These are phyloP conservation scores for Neophaeococcomyces aloes DNA, from an alignment of 2,329 filamentous ascomycete genomes.

Conservation along the genomic window DNA sequence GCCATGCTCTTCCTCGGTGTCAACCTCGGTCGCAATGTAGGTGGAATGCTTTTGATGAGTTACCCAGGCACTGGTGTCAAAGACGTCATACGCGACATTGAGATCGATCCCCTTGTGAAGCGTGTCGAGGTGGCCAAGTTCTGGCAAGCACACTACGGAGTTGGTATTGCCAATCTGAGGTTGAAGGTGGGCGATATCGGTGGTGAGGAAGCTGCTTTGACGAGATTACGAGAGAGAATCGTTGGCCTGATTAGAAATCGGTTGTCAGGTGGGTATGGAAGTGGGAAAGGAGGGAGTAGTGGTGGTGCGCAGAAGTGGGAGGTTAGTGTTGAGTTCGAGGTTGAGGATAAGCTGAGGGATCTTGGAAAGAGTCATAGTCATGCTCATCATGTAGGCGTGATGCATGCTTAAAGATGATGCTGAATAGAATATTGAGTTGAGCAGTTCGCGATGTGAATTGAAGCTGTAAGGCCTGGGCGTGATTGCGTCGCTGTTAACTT, in stretches of 20 bases:
- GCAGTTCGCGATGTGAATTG: no score
- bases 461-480: no score
- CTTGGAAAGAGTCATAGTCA: slow-evolving; percentile 17
- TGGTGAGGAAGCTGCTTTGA: slow-evolving; percentile 56
- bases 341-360: slow-evolving; percentile 29
- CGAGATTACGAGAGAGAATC: slow-evolving; percentile 64
- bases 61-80: slow-evolving; percentile 55
- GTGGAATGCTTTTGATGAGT: slow-evolving; percentile 92
- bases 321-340: slow-evolving; percentile 70
- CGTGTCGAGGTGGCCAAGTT: slow-evolving; percentile 84
- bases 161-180: slow-evolving; percentile 92
- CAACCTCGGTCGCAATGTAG: slow-evolving; percentile 73
- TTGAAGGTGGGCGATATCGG: slow-evolving; percentile 52
- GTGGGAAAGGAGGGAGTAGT: slow-evolving; percentile 46
- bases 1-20: slow-evolving; percentile 82
- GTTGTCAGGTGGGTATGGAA: slow-evolving; percentile 77
- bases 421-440: no score
- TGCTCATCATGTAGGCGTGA: slow-evolving; percentile 1
- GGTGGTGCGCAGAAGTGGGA: slow-evolving; percentile 64
- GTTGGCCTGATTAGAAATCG: slow-evolving; percentile 71
- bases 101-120: slow-evolving; percentile 63
- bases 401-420: not conserved
- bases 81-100: slow-evolving; percentile 74
- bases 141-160: slow-evolving; percentile 96
- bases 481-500: no score